Evolutionary conservation across 73 alveolate species (phyloP), one percentile per base, ranked within the genome.

Genomic region (Stentor coeruleus): DNA sequence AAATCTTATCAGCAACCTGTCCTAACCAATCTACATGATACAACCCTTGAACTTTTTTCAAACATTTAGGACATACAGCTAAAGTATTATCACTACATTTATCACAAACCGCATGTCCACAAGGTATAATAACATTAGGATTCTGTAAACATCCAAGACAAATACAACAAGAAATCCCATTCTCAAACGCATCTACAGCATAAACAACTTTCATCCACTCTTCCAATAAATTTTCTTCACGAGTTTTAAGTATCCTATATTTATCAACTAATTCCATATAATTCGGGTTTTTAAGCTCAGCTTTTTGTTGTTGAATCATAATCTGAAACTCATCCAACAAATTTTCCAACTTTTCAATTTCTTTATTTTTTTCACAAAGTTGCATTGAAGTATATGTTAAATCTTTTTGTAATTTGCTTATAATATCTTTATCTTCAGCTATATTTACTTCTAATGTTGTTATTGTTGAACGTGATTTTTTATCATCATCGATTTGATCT

Each of bases 21-120:
- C 20, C 66, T 20, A 49, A 49, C 66, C 66, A 49, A 20, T 49
- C 66, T 11, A 49, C 20, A 11, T 20, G 6, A 20, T 11, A 49
- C 66, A 11, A 20, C 6, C 66, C 66, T 49, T 49, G 66, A 49
- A 49, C 66, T 6, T 49, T 6, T 20, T 49, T 20, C 28, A 20
- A 66, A 2, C 79, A 66, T 66, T 66, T 37, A 66, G 79, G 37
- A 31, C 79, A 66, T 37, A 40, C 2, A 28, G 39, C 20, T 1
- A 14, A 20, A 40, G 49, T 20, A 66, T 28, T 20, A 1, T 31
- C 37, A 26, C 36, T 20, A 40, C 79, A 66, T 33, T 66, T 66
- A 11, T 2, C 33, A 31, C 79, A 66, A 66, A 66, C 40, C 37
- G 37, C 37, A 66, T 66, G 79, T 1, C 79, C 79, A 66, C 79